Percentiles rank a stretch among this genome's conserved stretches.
These are phyloP conservation scores for Stephanodiscus minutulus DNA, from an alignment of 108 stramenopile genomes.

Conservation along the genomic window DNA sequence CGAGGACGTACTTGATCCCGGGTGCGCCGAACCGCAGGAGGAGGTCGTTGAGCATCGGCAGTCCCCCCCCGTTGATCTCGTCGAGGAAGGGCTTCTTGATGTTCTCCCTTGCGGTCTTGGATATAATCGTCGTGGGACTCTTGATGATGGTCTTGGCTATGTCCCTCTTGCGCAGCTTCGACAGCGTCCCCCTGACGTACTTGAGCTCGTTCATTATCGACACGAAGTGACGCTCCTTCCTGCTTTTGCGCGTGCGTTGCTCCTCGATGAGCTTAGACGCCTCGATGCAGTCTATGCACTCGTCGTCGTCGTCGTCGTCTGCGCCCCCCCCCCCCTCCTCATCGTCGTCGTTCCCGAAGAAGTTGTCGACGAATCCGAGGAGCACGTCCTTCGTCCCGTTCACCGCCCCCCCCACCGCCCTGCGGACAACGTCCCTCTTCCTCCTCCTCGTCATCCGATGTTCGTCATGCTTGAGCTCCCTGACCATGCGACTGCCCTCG, in stretches of 20 bases:
- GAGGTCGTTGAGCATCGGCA: constrained; percentile 89
- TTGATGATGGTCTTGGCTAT: constrained; percentile 69
- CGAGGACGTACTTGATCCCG: constrained; percentile 85
- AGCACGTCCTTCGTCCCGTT: constrained; percentile 47
- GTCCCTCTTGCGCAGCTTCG: constrained; percentile 82
- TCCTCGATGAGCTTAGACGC: constrained; percentile 37
- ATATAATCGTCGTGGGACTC: constrained; percentile 72
- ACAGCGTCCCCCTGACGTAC: constrained; percentile 84
- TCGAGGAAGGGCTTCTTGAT: constrained; percentile 85
- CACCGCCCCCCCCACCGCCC: constrained; percentile 27
- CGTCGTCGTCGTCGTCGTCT: constrained; percentile 58
- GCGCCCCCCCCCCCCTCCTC: constrained; percentile 19
- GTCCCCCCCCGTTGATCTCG: constrained; percentile 90
- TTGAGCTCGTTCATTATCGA: constrained; percentile 92
- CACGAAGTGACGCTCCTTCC: constrained; percentile 92
- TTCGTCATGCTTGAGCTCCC: constrained; percentile 62
- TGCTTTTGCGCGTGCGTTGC: constrained; percentile 32
- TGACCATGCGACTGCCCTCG: constrained; percentile 59
- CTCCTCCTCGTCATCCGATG: constrained; percentile 55
- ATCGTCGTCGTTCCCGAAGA: constrained; percentile 34
- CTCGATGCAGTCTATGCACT: constrained; percentile 60
- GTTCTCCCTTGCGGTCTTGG: constrained; percentile 71
- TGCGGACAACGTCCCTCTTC: constrained; percentile 34
- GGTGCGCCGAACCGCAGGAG: constrained; percentile 80
- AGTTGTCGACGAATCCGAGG: constrained; percentile 50